phyloP scores from a whole-genome alignment of 2,329 filamentous ascomycete species.

The Dactylonectria macrodidyma region DNA sequence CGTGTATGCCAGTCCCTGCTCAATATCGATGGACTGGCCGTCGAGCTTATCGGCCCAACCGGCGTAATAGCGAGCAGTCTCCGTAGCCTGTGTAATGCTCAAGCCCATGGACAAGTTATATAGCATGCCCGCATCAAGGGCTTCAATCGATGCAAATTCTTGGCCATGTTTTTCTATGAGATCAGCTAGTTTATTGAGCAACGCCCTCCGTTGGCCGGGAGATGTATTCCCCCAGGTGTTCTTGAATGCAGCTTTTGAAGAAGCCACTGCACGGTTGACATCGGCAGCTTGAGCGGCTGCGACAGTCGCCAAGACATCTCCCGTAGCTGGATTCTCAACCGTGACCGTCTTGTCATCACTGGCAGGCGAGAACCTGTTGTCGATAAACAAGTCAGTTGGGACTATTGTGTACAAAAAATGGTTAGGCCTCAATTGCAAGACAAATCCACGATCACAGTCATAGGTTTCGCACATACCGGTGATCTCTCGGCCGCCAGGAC shows the following conservation, averaged over 20 bases:
- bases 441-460: too few species aligned
- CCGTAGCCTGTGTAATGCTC: slow-evolving; percentile 34
- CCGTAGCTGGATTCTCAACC: slow-evolving; percentile 20
- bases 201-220: slow-evolving; percentile 19
- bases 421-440: too few species aligned
- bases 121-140: slow-evolving; percentile 74
- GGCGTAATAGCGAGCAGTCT: slow-evolving; percentile 28
- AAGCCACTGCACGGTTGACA: slow-evolving; percentile 16
- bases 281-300: slow-evolving; percentile 15
- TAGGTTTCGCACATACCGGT: too few species aligned
- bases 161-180: slow-evolving; percentile 72
- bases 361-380: slow-evolving; percentile 18
- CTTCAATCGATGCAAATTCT: slow-evolving; percentile 61
- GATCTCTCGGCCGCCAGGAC: too few species aligned
- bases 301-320: slow-evolving; percentile 5
- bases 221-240: neutral
- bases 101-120: slow-evolving; percentile 35
- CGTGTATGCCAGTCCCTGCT: slow-evolving; percentile 13
- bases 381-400: slow-evolving; percentile 15
- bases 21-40: slow-evolving; percentile 17
- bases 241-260: slow-evolving; percentile 11
- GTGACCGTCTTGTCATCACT: neutral
- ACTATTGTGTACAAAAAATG: neutral
- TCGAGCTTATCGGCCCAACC: slow-evolving; percentile 31
- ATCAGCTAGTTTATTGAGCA: slow-evolving; percentile 76